Base-by-base conservation (phyloP, 345 rosid species). In the Physaria fendleri region DNA sequence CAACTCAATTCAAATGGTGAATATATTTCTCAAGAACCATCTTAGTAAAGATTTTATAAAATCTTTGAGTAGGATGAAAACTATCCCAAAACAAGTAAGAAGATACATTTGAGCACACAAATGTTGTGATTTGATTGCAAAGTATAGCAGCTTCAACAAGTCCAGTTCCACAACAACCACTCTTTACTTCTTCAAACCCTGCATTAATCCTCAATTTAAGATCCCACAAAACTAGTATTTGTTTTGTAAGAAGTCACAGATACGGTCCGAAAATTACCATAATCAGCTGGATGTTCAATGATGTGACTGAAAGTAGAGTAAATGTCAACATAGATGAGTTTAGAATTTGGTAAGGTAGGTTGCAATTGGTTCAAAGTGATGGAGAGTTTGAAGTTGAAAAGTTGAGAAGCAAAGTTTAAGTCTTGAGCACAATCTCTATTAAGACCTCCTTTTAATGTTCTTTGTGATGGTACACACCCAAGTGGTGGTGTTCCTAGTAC, bases 401-500 rank as follows among this genome's bases (percentile, higher is more conserved):
- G 70, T 22, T 12, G 27, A 3, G 92, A 75, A 14, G 80, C 88
- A 45, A 77, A 60, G 64, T 91, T 82, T 12, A 49, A 39, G 1
- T 30, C 17, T 2, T 79, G 74, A n/a, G 70, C 73, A 55, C 82
- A 77, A 0, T 34, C 35, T 68, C 80, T 77, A 17, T 1, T 5
- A 14, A 40, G 7, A 30, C 95, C 85, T 49, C 94, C 84, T 3
- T 55, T 59, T 0, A 78, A 4, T 1, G 83, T 85, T 76, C 91
- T 78, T 37, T 82, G 89, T 2, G 77, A 58, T 14, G 96, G 89
- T 41, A 78, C 27, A 37, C 96, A 85, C 9, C 98, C 96, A 8
- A 85, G 38, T 20, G 86, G 84, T 4, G 87, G 80, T 62, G 76
- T 17, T 39, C 87, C 62, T 0, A 83, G 0, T 5, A 83, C 73